Evolutionary conservation across 495 filamentous ascomycete species (phyloP), one percentile per base, ranked within the genome.

Genomic region (Ascodesmis nigricans): DNA sequence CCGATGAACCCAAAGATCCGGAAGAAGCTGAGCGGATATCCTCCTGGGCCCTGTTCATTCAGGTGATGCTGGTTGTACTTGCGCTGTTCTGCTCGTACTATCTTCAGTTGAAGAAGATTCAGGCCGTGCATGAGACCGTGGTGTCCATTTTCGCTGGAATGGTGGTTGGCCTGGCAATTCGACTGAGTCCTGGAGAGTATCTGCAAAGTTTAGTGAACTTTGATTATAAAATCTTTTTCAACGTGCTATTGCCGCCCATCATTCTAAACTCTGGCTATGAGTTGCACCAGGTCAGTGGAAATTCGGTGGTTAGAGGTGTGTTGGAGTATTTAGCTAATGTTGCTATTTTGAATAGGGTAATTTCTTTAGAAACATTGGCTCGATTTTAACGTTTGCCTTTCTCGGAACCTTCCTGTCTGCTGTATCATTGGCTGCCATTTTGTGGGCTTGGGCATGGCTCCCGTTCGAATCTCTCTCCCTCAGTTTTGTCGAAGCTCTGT

Each of bases 171-270:
- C 60, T 97, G 44, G 71, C 93, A 44, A 70, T 97, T 29, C 69
- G 87, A 47, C 55, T 92, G 33, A 74, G 70, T 29, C 64, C 73
- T 33, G 70, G 71, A 42, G 72, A 79, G 24, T 76, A 72, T 43
- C 81, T 97, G 38, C 75, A 79, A 53, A 73, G 75, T 41, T 67
- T 76, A 40, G 78, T 97, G 42, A 87, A 74, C 53, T 97, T 97
- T 62, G 72, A 95, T 59, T 92, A 95, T 55, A 82, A 93, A 49
- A 83, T 92, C 56, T 97, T 97, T 63, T 97, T 97, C 62, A 97
- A 95, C 55, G 70, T 97, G 36, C 73, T 97, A 24, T 73, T 97
- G 20, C 87, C 87, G 21, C 87, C 87, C 5, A 97, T 97, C 50
- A 97, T 97, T 54, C 64, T 97, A 26, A 83, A 82, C 22, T 92